phyloP scores from a whole-genome alignment of 768 basidiomycete species.

The Lyophyllum shimeji region DNA sequence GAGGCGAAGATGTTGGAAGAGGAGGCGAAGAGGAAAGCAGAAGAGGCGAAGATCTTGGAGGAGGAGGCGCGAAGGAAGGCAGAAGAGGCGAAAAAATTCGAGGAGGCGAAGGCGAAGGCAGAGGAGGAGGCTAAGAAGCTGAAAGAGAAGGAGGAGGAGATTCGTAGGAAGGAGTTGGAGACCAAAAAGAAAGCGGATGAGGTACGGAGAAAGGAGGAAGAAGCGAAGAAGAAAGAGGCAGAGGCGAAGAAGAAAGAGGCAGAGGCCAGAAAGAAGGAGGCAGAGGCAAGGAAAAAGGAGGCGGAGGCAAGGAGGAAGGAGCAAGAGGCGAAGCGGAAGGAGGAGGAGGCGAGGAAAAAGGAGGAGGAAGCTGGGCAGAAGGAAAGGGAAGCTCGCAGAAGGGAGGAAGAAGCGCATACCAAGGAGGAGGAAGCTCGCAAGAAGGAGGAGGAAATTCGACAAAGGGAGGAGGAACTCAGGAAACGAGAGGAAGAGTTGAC shows the following conservation, averaged over 20 bases:
- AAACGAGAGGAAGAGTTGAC: slow-evolving; percentile 29
- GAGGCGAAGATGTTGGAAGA: slow-evolving; percentile 24
- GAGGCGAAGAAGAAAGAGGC: slow-evolving; percentile 28
- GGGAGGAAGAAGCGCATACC: slow-evolving; percentile 26
- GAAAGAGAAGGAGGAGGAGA: slow-evolving; percentile 20
- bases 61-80: slow-evolving; percentile 20
- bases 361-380: slow-evolving; percentile 25
- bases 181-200: slow-evolving; percentile 21
- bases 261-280: slow-evolving; percentile 22
- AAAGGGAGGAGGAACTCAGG: slow-evolving; percentile 35
- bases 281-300: slow-evolving; percentile 30
- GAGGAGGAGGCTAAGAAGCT: slow-evolving; percentile 17
- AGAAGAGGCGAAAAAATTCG: slow-evolving; percentile 9
- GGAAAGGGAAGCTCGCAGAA: slow-evolving; percentile 22
- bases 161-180: slow-evolving; percentile 27
- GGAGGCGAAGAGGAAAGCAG: slow-evolving; percentile 22
- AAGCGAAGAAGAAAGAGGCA: slow-evolving; percentile 26
- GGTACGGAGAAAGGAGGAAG: slow-evolving; percentile 23
- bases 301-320: slow-evolving; percentile 24
- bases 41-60: slow-evolving; percentile 21
- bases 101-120: slow-evolving; percentile 26
- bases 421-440: slow-evolving; percentile 26
- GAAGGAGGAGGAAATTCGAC: slow-evolving; percentile 23
- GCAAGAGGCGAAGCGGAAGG: slow-evolving; percentile 24
- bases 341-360: slow-evolving; percentile 28